Conservation (phyloP, 75 land plant species). For the Ceratopteris richardii region DNA sequence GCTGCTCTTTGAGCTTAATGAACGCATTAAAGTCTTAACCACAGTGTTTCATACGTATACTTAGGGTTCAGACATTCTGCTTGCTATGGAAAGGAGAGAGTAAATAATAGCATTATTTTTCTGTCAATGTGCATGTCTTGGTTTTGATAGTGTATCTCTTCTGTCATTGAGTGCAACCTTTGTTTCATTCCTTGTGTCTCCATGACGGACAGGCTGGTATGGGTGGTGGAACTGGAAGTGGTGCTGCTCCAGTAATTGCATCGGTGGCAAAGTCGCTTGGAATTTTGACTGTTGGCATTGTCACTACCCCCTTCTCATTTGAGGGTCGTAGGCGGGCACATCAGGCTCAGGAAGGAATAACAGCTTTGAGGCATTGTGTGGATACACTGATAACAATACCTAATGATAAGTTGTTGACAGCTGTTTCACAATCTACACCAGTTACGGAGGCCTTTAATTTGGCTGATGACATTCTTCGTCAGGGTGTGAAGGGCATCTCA, state of each 20-base stretch:
- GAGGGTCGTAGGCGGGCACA: slow-evolving; percentile 17
- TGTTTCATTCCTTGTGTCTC: no score
- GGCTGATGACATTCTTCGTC: slow-evolving; percentile 39
- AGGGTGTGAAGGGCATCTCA: slow-evolving; percentile 93
- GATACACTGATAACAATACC: slow-evolving; percentile 18
- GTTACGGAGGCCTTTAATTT: slow-evolving; percentile 20
- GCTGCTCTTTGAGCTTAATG: no score
- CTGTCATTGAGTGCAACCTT: no score
- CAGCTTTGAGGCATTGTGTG: slow-evolving; percentile 15
- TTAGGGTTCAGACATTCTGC: no score
- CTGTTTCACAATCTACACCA: slow-evolving; percentile 20
- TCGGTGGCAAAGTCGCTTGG: slow-evolving; percentile 21
- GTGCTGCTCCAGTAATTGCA: slow-evolving; percentile 24
- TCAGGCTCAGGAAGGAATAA: slow-evolving; percentile 21
- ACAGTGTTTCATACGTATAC: no score
- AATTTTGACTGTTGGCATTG: slow-evolving; percentile 22
- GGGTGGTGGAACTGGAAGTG: slow-evolving; percentile 29
- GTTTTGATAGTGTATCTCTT: no score
- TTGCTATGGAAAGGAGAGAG: no score
- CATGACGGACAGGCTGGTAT: slow-evolving; percentile 16
- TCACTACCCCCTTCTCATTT: slow-evolving; percentile 22
- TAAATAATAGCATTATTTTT: no score
- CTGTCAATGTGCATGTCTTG: no score
- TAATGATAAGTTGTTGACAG: slow-evolving; percentile 19
- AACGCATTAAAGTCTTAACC: no score